These are phyloP conservation scores for Fonsecaea pugnacius DNA, from an alignment of 2,329 filamentous ascomycete species.

Conservation along the genomic window DNA sequence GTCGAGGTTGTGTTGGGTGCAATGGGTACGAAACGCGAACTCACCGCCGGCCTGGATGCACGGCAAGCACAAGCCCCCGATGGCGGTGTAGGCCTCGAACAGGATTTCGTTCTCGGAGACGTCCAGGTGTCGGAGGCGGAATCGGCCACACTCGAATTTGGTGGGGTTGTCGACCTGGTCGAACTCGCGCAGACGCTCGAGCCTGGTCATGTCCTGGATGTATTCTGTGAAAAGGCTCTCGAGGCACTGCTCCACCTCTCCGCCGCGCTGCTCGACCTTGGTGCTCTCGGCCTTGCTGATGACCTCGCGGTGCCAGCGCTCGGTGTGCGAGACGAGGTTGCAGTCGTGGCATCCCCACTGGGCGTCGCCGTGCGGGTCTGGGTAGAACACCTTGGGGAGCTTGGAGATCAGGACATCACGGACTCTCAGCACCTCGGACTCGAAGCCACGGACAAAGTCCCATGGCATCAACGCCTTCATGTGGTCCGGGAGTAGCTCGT, in stretches of 20 bases:
- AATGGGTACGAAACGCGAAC: not conserved
- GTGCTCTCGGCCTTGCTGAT: not conserved
- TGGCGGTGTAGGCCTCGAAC: not conserved
- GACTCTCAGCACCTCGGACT: not conserved
- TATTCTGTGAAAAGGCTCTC: not conserved
- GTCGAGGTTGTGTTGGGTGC: not conserved
- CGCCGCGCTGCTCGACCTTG: not conserved
- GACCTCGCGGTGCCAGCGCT: slow-evolving; percentile 9
- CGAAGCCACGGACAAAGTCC: not conserved
- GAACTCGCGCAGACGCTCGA: not conserved
- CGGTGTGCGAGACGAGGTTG: not conserved
- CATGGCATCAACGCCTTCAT: not conserved
- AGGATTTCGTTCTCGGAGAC: not conserved
- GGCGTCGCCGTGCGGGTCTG: not conserved
- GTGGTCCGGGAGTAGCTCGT: not conserved
- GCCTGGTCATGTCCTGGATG: not conserved
- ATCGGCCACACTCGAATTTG: not conserved
- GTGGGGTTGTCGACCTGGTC: not conserved
- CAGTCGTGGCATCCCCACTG: not conserved
- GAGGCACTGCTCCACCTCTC: not conserved
- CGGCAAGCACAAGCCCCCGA: slow-evolving; percentile 8
- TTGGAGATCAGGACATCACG: not conserved
- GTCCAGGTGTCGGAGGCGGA: not conserved
- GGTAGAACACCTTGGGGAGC: slow-evolving; percentile 3
- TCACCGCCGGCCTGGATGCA: slow-evolving; percentile 6